Evolutionary conservation across 2,329 filamentous ascomycete genomes (phyloP), one percentile per base, ranked within the genome.

Genomic region (Colletotrichum limetticola): DNA sequence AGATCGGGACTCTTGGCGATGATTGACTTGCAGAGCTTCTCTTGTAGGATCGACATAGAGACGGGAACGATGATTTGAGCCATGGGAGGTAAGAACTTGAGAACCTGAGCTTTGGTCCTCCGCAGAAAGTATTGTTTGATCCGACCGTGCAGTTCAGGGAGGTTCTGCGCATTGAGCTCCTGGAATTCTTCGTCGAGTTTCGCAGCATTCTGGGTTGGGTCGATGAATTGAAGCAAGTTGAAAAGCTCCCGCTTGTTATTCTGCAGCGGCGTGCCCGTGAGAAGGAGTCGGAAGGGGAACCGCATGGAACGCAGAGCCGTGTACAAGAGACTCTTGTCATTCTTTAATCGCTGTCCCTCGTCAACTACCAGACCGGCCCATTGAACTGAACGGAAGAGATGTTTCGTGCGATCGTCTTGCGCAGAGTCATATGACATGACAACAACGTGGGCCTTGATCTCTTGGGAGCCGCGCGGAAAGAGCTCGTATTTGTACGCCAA

Each of bases 221-320:
- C 95, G 56, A 98, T 89, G 81, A 99, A 99, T 76, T 98, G 96
- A 4, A 99, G 85, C n/a, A 99, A 87, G 79, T 98, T 99, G 85
- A 98, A 98, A 0, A 99, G 86, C 81, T 99, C 97, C 59, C 95
- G 90, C 76, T 95, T 94, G 80, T 98, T 98, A 83, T 99, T 99
- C 78, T 99, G 97, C 14, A 99, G 84, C 0, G 97, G 97, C 0
- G 97, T 99, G 2, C 92, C 95, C 82, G 96, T 98, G 42, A 99
- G 87, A 1, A 99, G 88, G 52, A 98, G 88, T 66, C 95, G 92
- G 83, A 97, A 98, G 0, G 94, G 94, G 35, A 95, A 91, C 63
- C 90, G 92, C 82, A 98, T 90, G 3, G 90, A 87, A 55, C 85
- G 89, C 7, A 99, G 86, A 2, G 93, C 91, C 42, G 87, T 87